Conservation (phyloP, 306 rosid genomes). For the Rubus parviflorus region DNA sequence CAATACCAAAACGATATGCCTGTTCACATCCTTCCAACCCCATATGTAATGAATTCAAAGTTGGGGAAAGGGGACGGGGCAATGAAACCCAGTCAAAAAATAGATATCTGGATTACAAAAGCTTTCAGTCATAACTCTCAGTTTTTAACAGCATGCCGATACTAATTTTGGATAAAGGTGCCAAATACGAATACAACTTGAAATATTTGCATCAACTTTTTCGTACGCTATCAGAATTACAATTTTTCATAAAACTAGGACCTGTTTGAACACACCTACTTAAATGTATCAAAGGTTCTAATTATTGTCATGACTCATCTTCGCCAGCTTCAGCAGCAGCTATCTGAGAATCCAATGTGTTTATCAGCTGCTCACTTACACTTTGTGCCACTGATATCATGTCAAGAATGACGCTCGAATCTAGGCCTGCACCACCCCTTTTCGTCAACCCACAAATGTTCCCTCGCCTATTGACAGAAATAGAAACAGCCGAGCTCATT, state of each 20-base stretch:
- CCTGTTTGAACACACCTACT: conserved; percentile 13
- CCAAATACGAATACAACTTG: conserved; percentile 1
- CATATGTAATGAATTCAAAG: neutral
- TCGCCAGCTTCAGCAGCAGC: conserved; percentile 24
- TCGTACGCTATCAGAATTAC: conserved; percentile 57
- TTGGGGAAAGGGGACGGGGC: neutral
- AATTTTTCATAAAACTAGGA: conserved; percentile 28
- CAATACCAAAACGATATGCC: neutral
- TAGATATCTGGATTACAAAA: neutral
- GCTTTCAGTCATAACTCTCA: neutral
- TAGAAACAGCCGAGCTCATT: conserved; percentile 82
- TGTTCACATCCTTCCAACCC: neutral
- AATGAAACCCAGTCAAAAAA: neutral
- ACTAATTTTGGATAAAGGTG: neutral
- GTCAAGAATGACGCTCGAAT: conserved; percentile 80
- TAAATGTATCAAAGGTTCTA: neutral
- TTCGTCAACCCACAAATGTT: conserved; percentile 74
- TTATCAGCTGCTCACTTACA: conserved; percentile 15
- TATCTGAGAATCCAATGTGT: conserved; percentile 16
- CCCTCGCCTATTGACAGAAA: conserved; percentile 66
- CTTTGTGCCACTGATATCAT: conserved; percentile 69
- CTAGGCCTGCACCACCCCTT: conserved; percentile 55
- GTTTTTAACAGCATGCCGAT: neutral
- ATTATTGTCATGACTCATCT: neutral
- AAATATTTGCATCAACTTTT: conserved; percentile 21